Evolutionary conservation across 345 rosid genomes (phyloP), one percentile per base, ranked within the genome.

Genomic region (Fremontodendron californicum): DNA sequence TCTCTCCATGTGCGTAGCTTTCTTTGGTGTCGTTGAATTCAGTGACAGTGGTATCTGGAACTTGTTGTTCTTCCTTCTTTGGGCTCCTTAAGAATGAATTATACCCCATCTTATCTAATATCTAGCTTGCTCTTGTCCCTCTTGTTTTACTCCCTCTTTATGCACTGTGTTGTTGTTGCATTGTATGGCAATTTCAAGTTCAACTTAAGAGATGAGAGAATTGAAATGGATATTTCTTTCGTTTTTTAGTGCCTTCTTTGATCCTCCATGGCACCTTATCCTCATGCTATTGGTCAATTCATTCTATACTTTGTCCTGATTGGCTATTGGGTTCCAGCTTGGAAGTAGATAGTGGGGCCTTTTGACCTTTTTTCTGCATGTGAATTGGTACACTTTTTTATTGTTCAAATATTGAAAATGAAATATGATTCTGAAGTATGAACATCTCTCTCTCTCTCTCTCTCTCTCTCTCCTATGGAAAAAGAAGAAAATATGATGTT

Each of bases 61-160:
- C 83, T 12, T 82, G 67, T 31, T 78, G 75, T 42, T 85, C 88
- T 81, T 88, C 89, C 74, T 75, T 76, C 76, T 84, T 84, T 2
- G 90, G 89, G 84, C 71, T 82, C 79, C 51, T 84, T 61, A 87
- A 73, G 55, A 78, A 69, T 7, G 87, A 83, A 51, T 45, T 9
- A 71, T 69, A 81, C 75, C 79, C 74, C 90, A 85, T 85, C 25
- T 51, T 78, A 12, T 45, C 31, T 35, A 21, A 25, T 78, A 3
- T 45, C 12, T 29, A 21, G 16, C 19, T 61, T 39, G 5, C 74
- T 35, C 21, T 58, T 58, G 31, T 78, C 71, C 57, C 40, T 76
- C 52, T 39, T 10, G 18, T 51, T 21, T 35, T 27, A 35, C 23
- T 25, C 10, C 54, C 45, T 21, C 9, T 75, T 18, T 57, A 25